Conservation (phyloP, 2,329 filamentous ascomycete genomes). For the Colletotrichum chrysophilum region DNA sequence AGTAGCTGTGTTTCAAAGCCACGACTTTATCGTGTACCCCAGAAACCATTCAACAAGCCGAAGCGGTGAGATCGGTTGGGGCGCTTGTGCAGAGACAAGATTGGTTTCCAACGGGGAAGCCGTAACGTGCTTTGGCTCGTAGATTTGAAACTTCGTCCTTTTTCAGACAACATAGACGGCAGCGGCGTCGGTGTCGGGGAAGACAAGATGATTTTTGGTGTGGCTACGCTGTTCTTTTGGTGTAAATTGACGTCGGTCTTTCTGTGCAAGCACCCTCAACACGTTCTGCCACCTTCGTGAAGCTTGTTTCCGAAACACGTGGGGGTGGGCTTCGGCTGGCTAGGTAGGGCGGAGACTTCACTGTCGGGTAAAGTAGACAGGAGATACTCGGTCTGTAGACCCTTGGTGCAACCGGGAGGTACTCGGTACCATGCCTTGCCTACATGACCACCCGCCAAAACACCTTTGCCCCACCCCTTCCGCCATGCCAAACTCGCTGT, state of each 20-base stretch:
- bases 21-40: neutral
- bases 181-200: neutral
- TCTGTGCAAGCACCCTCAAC: neutral
- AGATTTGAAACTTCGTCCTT: neutral
- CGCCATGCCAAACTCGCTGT: neutral
- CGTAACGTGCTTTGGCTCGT: neutral
- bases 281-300: neutral
- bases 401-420: neutral
- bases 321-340: neutral
- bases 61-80: conserved; percentile 6
- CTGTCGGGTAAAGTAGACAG: neutral
- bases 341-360: neutral
- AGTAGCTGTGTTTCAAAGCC: neutral
- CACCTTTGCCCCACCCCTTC: neutral
- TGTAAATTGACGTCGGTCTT: neutral
- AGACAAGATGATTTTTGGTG: neutral
- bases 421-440: neutral
- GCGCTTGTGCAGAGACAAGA: neutral
- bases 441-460: neutral
- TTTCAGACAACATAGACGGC: neutral
- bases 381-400: neutral
- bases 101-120: neutral
- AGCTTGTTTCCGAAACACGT: neutral
- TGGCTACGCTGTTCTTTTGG: neutral
- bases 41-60: neutral